Conservation (phyloP, 306 rosid genomes). For the Pachyrhizus erosus region DNA sequence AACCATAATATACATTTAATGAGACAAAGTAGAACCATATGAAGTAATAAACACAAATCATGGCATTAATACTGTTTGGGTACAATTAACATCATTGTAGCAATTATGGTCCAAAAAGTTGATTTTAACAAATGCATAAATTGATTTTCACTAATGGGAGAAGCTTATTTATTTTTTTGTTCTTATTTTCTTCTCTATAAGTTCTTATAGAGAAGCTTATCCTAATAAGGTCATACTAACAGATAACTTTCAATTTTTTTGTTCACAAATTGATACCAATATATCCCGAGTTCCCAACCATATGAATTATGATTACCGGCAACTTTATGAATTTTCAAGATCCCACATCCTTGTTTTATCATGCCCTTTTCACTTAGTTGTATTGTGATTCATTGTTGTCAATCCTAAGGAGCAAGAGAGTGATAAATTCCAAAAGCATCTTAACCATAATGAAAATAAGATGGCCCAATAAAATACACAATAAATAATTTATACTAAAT, state of each 20-base stretch:
- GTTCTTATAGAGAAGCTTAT: background rate
- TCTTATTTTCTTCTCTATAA: background rate
- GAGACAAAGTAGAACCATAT: slow-evolving; percentile 5
- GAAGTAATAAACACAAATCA: background rate
- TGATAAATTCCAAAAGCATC: too few species aligned
- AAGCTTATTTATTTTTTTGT: too few species aligned
- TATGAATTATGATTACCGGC: background rate
- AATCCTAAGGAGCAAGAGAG: background rate
- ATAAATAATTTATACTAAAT: background rate
- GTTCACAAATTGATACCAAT: background rate
- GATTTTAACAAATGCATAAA: background rate
- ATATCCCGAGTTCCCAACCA: background rate
- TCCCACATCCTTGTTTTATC: background rate
- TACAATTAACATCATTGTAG: background rate
- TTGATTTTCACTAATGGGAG: too few species aligned
- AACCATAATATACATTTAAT: background rate
- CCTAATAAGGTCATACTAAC: background rate
- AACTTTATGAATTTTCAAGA: background rate
- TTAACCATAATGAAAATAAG: background rate
- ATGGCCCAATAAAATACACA: background rate
- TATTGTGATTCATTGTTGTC: background rate
- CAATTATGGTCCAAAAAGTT: background rate
- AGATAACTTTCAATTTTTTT: background rate
- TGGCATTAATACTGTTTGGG: background rate
- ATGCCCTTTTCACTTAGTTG: background rate